These are phyloP conservation scores for Dovyalis caffra DNA, from an alignment of 345 rosid genomes.

Conservation along the genomic window DNA sequence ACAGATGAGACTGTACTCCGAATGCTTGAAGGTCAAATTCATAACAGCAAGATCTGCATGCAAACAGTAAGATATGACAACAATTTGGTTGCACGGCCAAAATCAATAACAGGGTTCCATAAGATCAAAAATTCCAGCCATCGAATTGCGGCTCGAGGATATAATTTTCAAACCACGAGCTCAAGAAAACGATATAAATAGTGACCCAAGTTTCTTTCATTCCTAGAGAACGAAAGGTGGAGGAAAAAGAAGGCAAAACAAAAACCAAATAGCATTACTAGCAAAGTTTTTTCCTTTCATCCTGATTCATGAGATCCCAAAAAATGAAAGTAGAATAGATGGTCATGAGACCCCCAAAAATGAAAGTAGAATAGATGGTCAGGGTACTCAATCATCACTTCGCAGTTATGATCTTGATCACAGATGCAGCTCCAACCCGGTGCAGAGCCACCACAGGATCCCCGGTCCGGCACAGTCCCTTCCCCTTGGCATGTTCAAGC, in stretches of 20 bases:
- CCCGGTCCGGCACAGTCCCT: constrained; percentile 68
- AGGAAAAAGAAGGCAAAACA: background rate
- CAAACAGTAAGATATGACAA: background rate
- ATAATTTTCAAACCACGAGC: background rate
- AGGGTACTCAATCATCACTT: constrained; percentile 26
- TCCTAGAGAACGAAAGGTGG: background rate
- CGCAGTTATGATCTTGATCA: constrained; percentile 87
- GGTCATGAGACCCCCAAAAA: background rate
- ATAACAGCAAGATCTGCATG: background rate
- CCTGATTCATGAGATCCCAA: background rate
- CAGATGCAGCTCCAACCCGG: constrained; percentile 81
- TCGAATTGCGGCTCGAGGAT: background rate
- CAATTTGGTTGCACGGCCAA: background rate
- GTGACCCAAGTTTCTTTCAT: background rate
- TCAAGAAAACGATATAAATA: background rate
- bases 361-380: background rate
- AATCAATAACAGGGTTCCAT: background rate
- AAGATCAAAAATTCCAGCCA: background rate
- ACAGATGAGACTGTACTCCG: too few species aligned
- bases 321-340: background rate
- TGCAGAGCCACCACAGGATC: constrained; percentile 92
- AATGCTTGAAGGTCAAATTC: too few species aligned
- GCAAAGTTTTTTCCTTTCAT: background rate
- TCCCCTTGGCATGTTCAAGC: constrained; percentile 59
- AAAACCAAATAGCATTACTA: background rate